phyloP scores from a whole-genome alignment of 306 rosid species.

The Inga laurina region DNA sequence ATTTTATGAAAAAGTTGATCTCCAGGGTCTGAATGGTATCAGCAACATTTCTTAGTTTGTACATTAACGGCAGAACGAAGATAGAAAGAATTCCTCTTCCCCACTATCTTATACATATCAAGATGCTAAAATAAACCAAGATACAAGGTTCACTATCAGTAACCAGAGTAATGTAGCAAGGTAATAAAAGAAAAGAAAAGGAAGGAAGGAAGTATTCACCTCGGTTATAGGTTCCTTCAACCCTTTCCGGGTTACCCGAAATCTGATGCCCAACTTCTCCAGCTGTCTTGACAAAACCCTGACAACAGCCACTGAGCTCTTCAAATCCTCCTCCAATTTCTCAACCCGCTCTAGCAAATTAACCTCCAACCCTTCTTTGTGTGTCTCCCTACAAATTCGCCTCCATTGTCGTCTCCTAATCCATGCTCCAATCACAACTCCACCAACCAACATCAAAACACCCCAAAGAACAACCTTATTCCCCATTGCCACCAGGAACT shows the following conservation, averaged over 20 bases:
- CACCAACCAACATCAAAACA: conserved; percentile 45
- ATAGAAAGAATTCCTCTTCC: background rate
- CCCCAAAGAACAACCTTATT: conserved; percentile 43
- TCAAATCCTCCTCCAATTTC: conserved; percentile 82
- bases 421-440: conserved; percentile 63
- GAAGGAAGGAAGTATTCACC: conserved; percentile 45
- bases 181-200: background rate
- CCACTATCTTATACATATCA: conserved; percentile 4
- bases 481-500: conserved; percentile 39
- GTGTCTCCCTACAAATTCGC: conserved; percentile 41
- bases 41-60: background rate
- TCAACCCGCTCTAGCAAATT: conserved; percentile 71
- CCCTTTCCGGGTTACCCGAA: conserved; percentile 66
- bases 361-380: conserved; percentile 59
- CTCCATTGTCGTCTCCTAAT: conserved; percentile 76
- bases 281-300: conserved; percentile 82
- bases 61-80: background rate
- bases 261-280: conserved; percentile 86
- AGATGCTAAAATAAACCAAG: background rate
- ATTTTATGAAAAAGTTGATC: background rate
- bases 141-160: background rate
- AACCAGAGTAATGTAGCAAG: background rate
- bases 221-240: conserved; percentile 78
- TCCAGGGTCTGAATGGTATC: background rate
- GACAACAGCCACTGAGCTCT: conserved; percentile 50